Percentiles rank a stretch among this genome's conserved stretches.
Evolutionary conservation across 2,329 filamentous ascomycete genomes (phyloP).

Genomic region (Juglanconis oblonga): DNA sequence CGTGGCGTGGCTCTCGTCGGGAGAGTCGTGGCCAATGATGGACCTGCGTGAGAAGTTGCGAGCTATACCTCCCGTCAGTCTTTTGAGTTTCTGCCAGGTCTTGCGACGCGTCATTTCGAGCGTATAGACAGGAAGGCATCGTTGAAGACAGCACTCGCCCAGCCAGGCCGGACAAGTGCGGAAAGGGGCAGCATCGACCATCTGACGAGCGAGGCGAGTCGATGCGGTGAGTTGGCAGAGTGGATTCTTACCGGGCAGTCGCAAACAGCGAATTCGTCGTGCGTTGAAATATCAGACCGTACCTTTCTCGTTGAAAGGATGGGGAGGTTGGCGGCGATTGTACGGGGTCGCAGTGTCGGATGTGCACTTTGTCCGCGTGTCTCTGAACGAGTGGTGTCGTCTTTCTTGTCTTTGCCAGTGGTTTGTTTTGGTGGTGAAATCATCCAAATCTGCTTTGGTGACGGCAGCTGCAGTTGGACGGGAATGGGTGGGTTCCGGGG

Average conservation of each 20-base stretch:
- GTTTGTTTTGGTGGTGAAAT: constrained; percentile 10
- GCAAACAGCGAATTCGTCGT: constrained; percentile 4
- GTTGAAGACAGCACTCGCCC: neutral
- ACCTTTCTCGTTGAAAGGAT: constrained; percentile 1
- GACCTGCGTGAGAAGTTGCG: constrained; percentile 3
- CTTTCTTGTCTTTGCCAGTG: neutral
- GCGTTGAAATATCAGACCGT: neutral
- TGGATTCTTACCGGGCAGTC: constrained; percentile 12
- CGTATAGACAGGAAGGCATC: neutral
- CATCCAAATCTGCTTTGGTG: constrained; percentile 10
- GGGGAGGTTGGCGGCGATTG: neutral
- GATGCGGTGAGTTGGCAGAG: constrained; percentile 7
- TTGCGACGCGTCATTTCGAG: constrained; percentile 12
- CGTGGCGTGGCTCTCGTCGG: neutral
- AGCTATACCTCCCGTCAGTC: constrained; percentile 15
- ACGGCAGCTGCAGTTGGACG: constrained; percentile 4
- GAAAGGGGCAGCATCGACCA: neutral
- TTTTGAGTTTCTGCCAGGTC: constrained; percentile 7
- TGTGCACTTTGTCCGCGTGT: constrained; percentile 8
- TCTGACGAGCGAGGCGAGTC: neutral
- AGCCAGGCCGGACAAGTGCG: neutral
- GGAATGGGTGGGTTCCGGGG: neutral
- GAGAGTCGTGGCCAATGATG: neutral
- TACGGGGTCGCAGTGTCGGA: neutral
- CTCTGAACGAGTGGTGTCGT: constrained; percentile 1